A percentile compares a stretch with the other conserved stretches of the same genome.
These are phyloP conservation scores for Geum urbanum DNA, from an alignment of 306 rosid species.

Conservation along the genomic window DNA sequence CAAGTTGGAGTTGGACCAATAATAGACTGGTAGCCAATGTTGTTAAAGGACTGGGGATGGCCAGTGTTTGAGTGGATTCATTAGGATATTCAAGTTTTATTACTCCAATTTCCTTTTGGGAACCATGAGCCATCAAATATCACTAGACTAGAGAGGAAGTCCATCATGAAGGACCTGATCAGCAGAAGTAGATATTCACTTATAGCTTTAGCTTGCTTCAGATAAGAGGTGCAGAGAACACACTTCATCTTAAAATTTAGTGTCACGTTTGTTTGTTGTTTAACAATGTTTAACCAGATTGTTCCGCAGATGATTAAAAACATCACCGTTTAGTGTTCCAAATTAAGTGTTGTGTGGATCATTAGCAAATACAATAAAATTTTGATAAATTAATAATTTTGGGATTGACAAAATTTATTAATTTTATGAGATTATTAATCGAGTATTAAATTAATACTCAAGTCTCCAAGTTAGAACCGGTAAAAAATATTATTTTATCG, in stretches of 20 bases:
- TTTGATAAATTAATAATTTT: too few species aligned
- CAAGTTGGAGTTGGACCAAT: constrained; percentile 37
- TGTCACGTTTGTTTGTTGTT: too few species aligned
- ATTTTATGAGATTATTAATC: too few species aligned
- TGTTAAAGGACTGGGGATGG: background rate
- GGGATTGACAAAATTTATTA: too few species aligned
- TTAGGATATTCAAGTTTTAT: constrained; percentile 1
- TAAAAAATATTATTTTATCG: too few species aligned
- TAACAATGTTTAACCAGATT: background rate
- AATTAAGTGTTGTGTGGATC: background rate
- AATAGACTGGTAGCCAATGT: constrained; percentile 6
- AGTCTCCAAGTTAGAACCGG: too few species aligned
- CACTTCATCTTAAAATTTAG: too few species aligned
- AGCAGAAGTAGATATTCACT: background rate
- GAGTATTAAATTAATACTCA: too few species aligned
- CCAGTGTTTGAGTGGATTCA: constrained; percentile 12
- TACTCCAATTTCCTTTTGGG: background rate
- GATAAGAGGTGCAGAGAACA: too few species aligned
- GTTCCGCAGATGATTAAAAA: background rate
- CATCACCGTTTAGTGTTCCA: background rate
- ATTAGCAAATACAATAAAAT: background rate
- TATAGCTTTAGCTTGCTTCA: background rate
- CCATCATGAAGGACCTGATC: background rate
- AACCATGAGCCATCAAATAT: background rate
- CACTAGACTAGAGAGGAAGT: background rate